phyloP scores from a whole-genome alignment of 2,329 filamentous ascomycete species.

The Laburnicola sp. region DNA sequence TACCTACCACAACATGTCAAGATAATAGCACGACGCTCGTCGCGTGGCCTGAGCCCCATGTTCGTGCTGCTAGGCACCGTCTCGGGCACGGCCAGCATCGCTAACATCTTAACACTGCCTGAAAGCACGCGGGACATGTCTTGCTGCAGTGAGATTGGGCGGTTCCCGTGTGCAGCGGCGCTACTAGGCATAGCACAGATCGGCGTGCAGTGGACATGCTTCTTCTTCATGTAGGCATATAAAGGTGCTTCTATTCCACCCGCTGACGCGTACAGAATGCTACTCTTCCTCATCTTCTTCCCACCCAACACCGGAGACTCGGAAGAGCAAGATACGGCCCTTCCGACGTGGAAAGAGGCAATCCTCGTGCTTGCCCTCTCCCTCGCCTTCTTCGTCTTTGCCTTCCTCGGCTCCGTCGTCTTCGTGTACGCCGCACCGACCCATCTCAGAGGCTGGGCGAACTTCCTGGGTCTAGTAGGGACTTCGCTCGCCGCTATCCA shows the following conservation, averaged over 20 bases:
- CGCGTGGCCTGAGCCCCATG: slow-evolving; percentile 92
- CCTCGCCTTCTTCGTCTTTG: slow-evolving; percentile 72
- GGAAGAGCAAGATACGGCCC: slow-evolving; percentile 35
- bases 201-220: slow-evolving; percentile 88
- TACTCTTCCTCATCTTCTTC: slow-evolving; percentile 95
- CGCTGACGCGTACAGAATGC: slow-evolving; percentile 61
- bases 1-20: slow-evolving; percentile 94
- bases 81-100: slow-evolving; percentile 83
- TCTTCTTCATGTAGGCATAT: slow-evolving; percentile 74
- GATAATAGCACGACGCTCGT: slow-evolving; percentile 82
- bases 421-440: slow-evolving; percentile 67
- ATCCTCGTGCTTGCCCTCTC: slow-evolving; percentile 73
- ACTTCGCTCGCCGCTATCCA: slow-evolving; percentile 81
- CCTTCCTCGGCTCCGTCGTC: slow-evolving; percentile 65
- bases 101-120: slow-evolving; percentile 89
- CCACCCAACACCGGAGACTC: slow-evolving; percentile 44
- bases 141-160: slow-evolving; percentile 81
- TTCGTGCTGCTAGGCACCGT: slow-evolving; percentile 94
- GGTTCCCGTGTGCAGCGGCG: slow-evolving; percentile 81
- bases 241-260: not conserved
- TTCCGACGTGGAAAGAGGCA: slow-evolving; percentile 73
- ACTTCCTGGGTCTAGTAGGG: slow-evolving; percentile 78
- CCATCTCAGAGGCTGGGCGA: slow-evolving; percentile 77
- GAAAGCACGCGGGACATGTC: slow-evolving; percentile 78
- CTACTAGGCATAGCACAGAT: slow-evolving; percentile 89